Evolutionary conservation across 257 asterid species (phyloP), one percentile per base, ranked within the genome.

Genomic region (Nicotiana sylvestris): DNA sequence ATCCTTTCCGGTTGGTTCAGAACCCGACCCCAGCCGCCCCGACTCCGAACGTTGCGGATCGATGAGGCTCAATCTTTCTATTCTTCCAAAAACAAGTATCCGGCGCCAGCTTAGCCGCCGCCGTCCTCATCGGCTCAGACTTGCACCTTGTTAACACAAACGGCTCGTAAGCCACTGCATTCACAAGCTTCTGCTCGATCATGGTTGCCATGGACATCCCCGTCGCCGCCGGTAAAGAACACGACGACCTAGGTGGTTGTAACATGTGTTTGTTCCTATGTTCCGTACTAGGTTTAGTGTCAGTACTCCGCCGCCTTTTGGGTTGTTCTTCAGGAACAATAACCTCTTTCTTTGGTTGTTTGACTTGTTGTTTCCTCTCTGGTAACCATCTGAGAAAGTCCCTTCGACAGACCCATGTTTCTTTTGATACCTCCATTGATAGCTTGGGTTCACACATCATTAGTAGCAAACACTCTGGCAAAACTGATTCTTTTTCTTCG

Each of bases 401-500:
- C 1, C 92, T 96, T 83, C 93, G 87, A 92, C 99, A 91, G 35
- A 96, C 98, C 99, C 99, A 96, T 16, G 98, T 96, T 77, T 96
- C 99, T 83, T 94, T 96, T 0, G 99, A 96, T 2, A 96, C 97
- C 83, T 96, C 99, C 99, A 96, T 94, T 2, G 99, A 96, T 1
- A 94, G 86, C 89, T 96, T 96, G 3, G 99, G 98, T 84, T 96
- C 99, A 70, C 98, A 89, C 98, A 96, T 96, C 99, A 96, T 96
- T 80, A 94, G 67, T 60, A 94, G 82, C 89, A 96, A 86, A 86
- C 99, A 94, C 5, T 94, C 97, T 0, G 99, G 98, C 84, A 96
- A 80, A 58, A 81, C 90, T 17, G 86, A 51, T 37, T 77, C 80
- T n/a, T 65, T 13, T 46, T 81, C 83, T 49, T 30, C 78, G 2